Base-by-base conservation (phyloP, 2,329 filamentous ascomycete genomes). In the Exophiala spinifera region DNA sequence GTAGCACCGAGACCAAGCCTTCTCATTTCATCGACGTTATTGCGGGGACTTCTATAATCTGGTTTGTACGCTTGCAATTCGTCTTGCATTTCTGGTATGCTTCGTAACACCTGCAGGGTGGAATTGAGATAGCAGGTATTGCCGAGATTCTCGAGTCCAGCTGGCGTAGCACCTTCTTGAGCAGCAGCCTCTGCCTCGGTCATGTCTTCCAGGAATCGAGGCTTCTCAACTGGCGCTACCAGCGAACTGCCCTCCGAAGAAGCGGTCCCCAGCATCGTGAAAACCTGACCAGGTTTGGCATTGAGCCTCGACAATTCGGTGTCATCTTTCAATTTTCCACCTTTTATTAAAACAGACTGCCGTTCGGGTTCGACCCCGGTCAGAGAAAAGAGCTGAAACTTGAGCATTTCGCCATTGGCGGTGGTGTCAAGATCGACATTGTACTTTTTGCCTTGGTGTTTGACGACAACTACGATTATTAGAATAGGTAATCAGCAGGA, bases 81-180 rank as follows among this genome's bases (percentile, higher is more conserved):
- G 33, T 89, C 79, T 67, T 96, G 90, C 33, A 99, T 82, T 74
- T 99, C 94, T 7, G 94, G 94, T 56, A 99, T 90, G 49, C 87
- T 81, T 59, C 89, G 85, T 62, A 99, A 77, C 3, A 90, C 87
- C 72, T 99, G 95, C n/a, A 99, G 79, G 0, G 92, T 96, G 46
- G 94, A 94, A 78, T 99, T 99, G 67, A 97, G 85, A 70, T 99
- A 99, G 77, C 94, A 99, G 3, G 95, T 99, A 73, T 99, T 99
- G 64, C 95, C 94, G 57, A 96, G 77, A 68, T 99, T 99, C 69
- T 88, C 82, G 58, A 99, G 76, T 44, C 94, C 94, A 53, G 91
- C 88, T 1, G 95, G 94, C 43, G 82, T 92, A 45, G 91, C 91
- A 55, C 89, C 91, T 56, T 86, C 87, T 68, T 87, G 83, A 70